Conservation (phyloP, 2,329 filamentous ascomycete genomes). For the Fulvia fulva region DNA sequence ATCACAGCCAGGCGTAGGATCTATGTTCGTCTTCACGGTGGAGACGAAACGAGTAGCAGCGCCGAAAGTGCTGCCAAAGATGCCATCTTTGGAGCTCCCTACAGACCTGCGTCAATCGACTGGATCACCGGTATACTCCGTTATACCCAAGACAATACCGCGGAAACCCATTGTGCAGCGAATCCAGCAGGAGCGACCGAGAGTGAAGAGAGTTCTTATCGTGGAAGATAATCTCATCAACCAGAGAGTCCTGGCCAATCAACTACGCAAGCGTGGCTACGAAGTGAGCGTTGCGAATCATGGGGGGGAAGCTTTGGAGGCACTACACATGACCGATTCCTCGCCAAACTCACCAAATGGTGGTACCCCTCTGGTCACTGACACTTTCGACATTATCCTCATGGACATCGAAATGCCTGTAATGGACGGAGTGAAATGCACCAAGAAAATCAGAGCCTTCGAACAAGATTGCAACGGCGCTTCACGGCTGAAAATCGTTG, state of each 20-base stretch:
- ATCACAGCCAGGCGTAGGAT: slow-evolving; percentile 56
- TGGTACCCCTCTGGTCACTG: background rate
- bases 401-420: slow-evolving; percentile 34
- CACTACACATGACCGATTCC: slow-evolving; percentile 13
- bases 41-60: slow-evolving; percentile 10
- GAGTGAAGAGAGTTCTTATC: slow-evolving; percentile 12
- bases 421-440: slow-evolving; percentile 29
- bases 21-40: slow-evolving; percentile 65
- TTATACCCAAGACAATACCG: background rate
- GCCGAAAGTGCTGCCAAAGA: slow-evolving; percentile 2
- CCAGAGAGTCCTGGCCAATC: slow-evolving; percentile 27
- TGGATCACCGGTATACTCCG: background rate
- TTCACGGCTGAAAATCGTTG: slow-evolving; percentile 26
- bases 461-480: slow-evolving; percentile 12
- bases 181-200: background rate
- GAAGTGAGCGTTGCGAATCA: slow-evolving; percentile 24
- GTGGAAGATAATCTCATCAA: slow-evolving; percentile 32
- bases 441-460: slow-evolving; percentile 25
- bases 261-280: slow-evolving; percentile 25
- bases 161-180: background rate
- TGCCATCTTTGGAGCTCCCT: slow-evolving; percentile 6
- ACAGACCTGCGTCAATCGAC: background rate
- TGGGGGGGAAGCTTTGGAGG: slow-evolving; percentile 27
- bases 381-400: slow-evolving; percentile 23
- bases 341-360: background rate